Evolutionary conservation across 805 yeast species (phyloP), one percentile per base, ranked within the genome.

Genomic region (Allodekkera sacchari): DNA sequence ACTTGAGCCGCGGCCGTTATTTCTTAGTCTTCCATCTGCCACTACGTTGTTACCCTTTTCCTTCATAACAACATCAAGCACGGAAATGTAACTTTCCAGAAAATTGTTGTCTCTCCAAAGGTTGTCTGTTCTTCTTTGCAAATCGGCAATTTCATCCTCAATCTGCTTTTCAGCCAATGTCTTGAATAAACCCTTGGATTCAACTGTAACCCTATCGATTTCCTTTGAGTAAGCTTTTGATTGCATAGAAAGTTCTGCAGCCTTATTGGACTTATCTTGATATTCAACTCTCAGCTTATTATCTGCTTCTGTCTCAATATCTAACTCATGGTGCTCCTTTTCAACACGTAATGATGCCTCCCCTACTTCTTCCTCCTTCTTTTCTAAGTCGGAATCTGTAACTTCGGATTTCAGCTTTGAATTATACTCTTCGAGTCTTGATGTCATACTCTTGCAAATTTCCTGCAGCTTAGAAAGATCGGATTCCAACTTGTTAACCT

Each of bases 191-290:
- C 66, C 70, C 2, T 52, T 47, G 5, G 58, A 37, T 19, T 55
- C 55, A 7, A 41, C 39, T 15, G 48, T 41, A 16, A 67, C 32
- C 7, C 27, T 24, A 2, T 53, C 57, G 14, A 45, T 45, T 4
- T 35, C 29, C 4, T 41, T 36, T 23, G 54, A 52, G n/a, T 54
- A 25, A 1, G 39, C 25, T 14, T 50, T 47, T 4, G 59, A 23
- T 6, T 25, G 19, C 4, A 48, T 43, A 1, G 73, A 59, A 28
- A 51, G 37, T 23, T 64, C 68, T 1, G 73, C 73, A 4, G 77
- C 76, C n/a, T 39, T 32, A 1, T 71, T 56, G 0, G 77, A 70
- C 6, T 46, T 46, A 4, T 36, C 29, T 45, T 71, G 78, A 41
- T 73, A 73, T n/a, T 50, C 34, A 2, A 37, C 24, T 36, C 79